Evolutionary conservation across 2,329 filamentous ascomycete genomes (phyloP), one percentile per base, ranked within the genome.

Genomic region (Hymenoscyphus albidus): DNA sequence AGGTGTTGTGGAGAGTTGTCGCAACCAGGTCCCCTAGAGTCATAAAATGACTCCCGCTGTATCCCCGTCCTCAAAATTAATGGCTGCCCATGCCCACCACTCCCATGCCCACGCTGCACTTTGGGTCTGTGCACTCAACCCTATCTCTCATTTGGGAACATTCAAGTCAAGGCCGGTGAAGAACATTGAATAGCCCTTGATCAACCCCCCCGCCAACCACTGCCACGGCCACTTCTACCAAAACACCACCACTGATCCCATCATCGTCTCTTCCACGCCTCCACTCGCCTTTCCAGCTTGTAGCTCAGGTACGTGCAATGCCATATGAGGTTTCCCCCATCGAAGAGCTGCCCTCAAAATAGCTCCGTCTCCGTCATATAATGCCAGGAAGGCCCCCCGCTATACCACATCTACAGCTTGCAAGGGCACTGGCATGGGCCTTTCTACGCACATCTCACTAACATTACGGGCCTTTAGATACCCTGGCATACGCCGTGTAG

Each of bases 281-380:
- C 58, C 18, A 51, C 38, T 55, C 56, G 32, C 44, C 39, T 65
- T 59, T 35, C 51, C 62, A 58, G 55, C 44, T 70, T 67, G 44
- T 61, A 63, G 42, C 65, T 32, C 62, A 69, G 70, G 71, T 73
- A 71, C 44, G 71, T 73, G 35, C 70, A 70, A 71, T 73, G 68
- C 69, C 61, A 42, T 14, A 55, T 62, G 55, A 48, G 18, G 48
- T 39, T 35, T 22, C 54, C 56, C 13, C 44, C 48, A 42, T 56
- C 54, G 64, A 58, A 6, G 18, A n/a, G 31, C 42, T 31, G 40
- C 39, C 31, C 67, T 51, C 63, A 18, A 57, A 64, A 62, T 63
- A 70, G 67, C 68, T 70, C 65, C 67, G 67, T 71, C 70, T 70
- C 65, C 67, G 67, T 71, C 70, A 71, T 69, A 22, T 54, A 66